A percentile compares a stretch with the other conserved stretches of the same genome.
phyloP scores from a whole-genome alignment of 2,329 filamentous ascomycete genomes.

The Pleomassaria siparia region DNA sequence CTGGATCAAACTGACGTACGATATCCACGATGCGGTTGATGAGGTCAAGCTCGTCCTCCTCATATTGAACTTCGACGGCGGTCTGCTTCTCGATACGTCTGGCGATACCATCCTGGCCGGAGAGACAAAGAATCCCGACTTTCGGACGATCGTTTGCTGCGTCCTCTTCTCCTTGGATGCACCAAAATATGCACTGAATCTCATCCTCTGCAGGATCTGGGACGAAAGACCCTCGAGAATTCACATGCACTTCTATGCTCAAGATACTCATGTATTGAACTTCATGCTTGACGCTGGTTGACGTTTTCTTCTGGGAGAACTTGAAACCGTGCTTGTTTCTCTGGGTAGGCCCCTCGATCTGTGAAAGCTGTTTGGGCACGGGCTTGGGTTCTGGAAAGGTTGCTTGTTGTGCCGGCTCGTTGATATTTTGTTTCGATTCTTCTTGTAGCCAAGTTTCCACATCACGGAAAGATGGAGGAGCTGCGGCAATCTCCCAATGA shows the following conservation, averaged over 20 bases:
- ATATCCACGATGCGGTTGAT: slow-evolving; percentile 85
- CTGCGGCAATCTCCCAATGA: slow-evolving; percentile 74
- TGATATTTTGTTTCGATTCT: slow-evolving; percentile 32
- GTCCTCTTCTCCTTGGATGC: slow-evolving; percentile 74
- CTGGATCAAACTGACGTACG: slow-evolving; percentile 81
- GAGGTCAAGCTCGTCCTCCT: slow-evolving; percentile 79
- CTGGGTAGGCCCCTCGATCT: slow-evolving; percentile 87
- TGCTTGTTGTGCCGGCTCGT: slow-evolving; percentile 7
- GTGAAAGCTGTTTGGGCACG: slow-evolving; percentile 59
- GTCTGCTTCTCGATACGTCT: slow-evolving; percentile 64
- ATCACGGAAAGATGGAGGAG: slow-evolving; percentile 70
- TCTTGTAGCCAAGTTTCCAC: slow-evolving; percentile 67
- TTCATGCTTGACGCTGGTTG: slow-evolving; percentile 78
- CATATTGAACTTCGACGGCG: slow-evolving; percentile 67
- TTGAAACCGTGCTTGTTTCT: slow-evolving; percentile 81
- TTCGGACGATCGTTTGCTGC: slow-evolving; percentile 57
- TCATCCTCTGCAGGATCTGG: slow-evolving; percentile 92
- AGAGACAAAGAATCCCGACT: slow-evolving; percentile 73
- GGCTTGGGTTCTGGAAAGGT: slow-evolving; percentile 19
- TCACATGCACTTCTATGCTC: slow-evolving; percentile 91
- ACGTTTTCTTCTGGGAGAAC: slow-evolving; percentile 75
- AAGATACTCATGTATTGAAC: slow-evolving; percentile 95
- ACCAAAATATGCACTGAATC: slow-evolving; percentile 88
- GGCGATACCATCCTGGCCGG: slow-evolving; percentile 61
- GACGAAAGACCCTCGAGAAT: slow-evolving; percentile 75